These are phyloP conservation scores for Fistulinella prunicolor DNA, from an alignment of 768 basidiomycete genomes.

Conservation along the genomic window DNA sequence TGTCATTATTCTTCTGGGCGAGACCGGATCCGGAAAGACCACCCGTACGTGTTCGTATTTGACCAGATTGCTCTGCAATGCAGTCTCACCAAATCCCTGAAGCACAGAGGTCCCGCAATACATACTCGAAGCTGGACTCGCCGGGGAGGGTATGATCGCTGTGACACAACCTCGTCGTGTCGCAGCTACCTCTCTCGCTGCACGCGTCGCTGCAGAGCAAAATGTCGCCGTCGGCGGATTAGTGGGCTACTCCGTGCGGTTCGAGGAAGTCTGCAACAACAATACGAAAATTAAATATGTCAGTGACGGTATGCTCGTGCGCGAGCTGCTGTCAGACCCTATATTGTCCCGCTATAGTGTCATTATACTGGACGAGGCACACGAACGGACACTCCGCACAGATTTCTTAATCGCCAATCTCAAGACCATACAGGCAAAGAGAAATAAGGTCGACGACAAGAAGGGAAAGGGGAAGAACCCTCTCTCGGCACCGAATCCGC, in stretches of 20 bases:
- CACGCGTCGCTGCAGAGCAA: conserved; percentile 85
- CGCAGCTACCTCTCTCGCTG: conserved; percentile 92
- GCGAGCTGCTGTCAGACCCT: conserved; percentile 82
- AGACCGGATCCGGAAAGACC: conserved; percentile 98
- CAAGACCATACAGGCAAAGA: conserved; percentile 69
- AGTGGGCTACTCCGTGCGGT: conserved; percentile 95
- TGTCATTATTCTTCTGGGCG: conserved; percentile 87
- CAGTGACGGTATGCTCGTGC: conserved; percentile 96
- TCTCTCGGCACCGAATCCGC: conserved; percentile 46
- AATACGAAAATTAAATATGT: conserved; percentile 91
- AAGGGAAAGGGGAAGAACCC: conserved; percentile 44
- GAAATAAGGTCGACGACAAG: conserved; percentile 50
- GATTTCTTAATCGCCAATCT: conserved; percentile 91
- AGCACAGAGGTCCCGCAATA: conserved; percentile 93
- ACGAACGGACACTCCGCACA: conserved; percentile 92
- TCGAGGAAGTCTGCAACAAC: conserved; percentile 74
- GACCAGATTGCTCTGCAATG: background rate
- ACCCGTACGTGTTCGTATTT: conserved; percentile 69
- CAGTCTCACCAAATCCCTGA: conserved; percentile 26
- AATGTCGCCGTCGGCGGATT: conserved; percentile 64
- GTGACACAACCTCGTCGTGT: conserved; percentile 95
- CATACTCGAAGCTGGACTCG: conserved; percentile 77
- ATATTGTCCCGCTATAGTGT: conserved; percentile 80
- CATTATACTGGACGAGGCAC: conserved; percentile 93
- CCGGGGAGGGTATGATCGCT: conserved; percentile 72